phyloP scores from a whole-genome alignment of 1,284 basidiomycete species.

The Cutaneotrichosporon sp. region DNA sequence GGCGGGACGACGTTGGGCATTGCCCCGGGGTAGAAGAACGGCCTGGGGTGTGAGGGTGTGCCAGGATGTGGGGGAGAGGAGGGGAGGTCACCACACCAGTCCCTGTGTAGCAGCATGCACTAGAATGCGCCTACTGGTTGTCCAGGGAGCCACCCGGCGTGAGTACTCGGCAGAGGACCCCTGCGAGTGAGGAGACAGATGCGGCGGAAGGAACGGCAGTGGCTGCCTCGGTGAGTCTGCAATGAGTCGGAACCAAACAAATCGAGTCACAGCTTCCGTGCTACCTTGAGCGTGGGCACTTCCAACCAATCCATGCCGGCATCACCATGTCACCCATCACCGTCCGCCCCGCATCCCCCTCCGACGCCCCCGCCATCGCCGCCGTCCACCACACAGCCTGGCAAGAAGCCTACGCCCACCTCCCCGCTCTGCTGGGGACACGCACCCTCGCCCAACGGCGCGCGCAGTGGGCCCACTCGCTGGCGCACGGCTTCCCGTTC shows the following conservation, averaged over 20 bases:
- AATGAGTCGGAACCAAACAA: constrained; percentile 9
- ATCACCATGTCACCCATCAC: not conserved
- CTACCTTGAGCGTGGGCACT: too few relatives aligned
- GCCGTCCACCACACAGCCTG: not conserved
- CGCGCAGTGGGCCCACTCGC: not conserved
- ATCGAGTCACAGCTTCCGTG: not conserved
- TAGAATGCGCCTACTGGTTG: not conserved
- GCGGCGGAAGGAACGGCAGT: not conserved
- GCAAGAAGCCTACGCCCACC: not conserved
- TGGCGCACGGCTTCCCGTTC: not conserved
- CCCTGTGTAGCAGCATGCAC: not conserved
- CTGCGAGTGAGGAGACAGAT: not conserved
- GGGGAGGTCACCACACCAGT: not conserved
- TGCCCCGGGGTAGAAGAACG: constrained; percentile 8
- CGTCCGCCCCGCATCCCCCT: not conserved
- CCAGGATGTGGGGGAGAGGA: not conserved
- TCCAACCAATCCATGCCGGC: too few relatives aligned
- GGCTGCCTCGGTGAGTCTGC: too few relatives aligned
- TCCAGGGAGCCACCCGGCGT: too few relatives aligned
- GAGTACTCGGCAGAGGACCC: not conserved
- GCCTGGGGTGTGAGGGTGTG: not conserved
- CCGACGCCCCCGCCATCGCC: not conserved
- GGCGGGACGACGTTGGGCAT: constrained; percentile 22
- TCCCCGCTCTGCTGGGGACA: not conserved
- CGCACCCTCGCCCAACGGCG: not conserved